Conservation (phyloP, 1,139 yeast species). For the Hanseniaspora sp. region DNA sequence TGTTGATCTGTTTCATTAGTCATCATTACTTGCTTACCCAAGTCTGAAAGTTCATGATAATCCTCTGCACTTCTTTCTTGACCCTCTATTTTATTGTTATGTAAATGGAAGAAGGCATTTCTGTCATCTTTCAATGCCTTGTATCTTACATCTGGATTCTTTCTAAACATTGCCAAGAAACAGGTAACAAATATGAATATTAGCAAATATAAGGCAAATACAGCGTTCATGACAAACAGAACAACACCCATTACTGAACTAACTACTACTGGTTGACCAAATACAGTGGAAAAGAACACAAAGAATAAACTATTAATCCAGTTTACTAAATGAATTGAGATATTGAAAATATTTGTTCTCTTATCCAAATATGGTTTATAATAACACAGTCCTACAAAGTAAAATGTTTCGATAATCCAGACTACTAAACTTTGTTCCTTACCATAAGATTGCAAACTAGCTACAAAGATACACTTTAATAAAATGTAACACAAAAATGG, state of each 20-base stretch:
- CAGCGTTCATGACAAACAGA: constrained; percentile 82
- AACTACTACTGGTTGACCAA: constrained; percentile 74
- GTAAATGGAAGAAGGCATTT: constrained; percentile 65
- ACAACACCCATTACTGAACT: constrained; percentile 87
- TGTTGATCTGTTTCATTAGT: constrained; percentile 46
- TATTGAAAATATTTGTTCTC: constrained; percentile 84
- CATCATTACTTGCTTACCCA: constrained; percentile 80
- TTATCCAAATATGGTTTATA: constrained; percentile 88
- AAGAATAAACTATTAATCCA: constrained; percentile 76
- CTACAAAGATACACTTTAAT: constrained; percentile 71
- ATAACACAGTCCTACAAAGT: constrained; percentile 53
- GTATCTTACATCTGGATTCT: constrained; percentile 90
- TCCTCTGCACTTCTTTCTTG: constrained; percentile 24
- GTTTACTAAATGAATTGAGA: constrained; percentile 68
- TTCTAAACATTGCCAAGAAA: constrained; percentile 67
- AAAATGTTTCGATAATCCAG: constrained; percentile 61
- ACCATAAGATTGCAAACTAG: constrained; percentile 70
- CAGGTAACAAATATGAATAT: constrained; percentile 82
- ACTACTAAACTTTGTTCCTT: constrained; percentile 69
- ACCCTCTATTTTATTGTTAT: constrained; percentile 28
- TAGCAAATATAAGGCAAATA: constrained; percentile 69
- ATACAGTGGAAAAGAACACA: constrained; percentile 76
- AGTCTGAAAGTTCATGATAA: constrained; percentile 57
- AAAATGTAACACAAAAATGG: constrained; percentile 56
- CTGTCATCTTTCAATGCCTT: constrained; percentile 97